These are phyloP conservation scores for Tulasnella sp. DNA, from an alignment of 768 basidiomycete genomes.

Conservation along the genomic window DNA sequence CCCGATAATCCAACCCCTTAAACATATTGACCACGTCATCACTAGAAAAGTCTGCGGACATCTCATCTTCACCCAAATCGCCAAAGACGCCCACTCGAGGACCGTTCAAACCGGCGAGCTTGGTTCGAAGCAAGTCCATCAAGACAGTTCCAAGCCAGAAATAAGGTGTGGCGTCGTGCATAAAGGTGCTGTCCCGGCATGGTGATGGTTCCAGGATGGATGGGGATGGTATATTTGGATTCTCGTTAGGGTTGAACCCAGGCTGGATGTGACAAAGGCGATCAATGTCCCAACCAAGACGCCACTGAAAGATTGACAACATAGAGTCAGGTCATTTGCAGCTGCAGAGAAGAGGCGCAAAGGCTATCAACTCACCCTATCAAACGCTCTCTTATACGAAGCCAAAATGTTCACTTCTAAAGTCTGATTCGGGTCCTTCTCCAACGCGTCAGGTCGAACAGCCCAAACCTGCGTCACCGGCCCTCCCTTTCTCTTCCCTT, in stretches of 20 bases:
- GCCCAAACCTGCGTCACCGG: conserved; percentile 22
- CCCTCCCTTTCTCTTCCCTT: conserved; percentile 28
- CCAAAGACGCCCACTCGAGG: conserved; percentile 10
- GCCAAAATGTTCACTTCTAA: conserved; percentile 27
- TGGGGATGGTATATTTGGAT: neutral
- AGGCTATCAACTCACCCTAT: conserved; percentile 24
- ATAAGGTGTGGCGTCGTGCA: conserved; percentile 32
- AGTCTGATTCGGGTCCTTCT: conserved; percentile 21
- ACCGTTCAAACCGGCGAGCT: conserved; percentile 15
- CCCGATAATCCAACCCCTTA: conserved; percentile 17
- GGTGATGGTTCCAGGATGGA: neutral
- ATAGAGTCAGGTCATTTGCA: neutral
- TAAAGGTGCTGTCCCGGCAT: conserved; percentile 9
- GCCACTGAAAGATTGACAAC: conserved; percentile 28
- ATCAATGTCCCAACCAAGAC: conserved; percentile 37
- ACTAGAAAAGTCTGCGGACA: neutral
- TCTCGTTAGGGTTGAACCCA: neutral
- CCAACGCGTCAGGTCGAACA: conserved; percentile 3
- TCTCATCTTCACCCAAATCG: conserved; percentile 12
- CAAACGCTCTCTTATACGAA: conserved; percentile 27
- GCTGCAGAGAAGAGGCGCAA: neutral
- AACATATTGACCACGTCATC: conserved; percentile 13
- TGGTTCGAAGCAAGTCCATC: conserved; percentile 29
- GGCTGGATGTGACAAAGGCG: conserved; percentile 25
- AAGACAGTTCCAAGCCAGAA: conserved; percentile 35